phyloP scores from a whole-genome alignment of 208 protist genomes.

The Tetramitus jugosus region DNA sequence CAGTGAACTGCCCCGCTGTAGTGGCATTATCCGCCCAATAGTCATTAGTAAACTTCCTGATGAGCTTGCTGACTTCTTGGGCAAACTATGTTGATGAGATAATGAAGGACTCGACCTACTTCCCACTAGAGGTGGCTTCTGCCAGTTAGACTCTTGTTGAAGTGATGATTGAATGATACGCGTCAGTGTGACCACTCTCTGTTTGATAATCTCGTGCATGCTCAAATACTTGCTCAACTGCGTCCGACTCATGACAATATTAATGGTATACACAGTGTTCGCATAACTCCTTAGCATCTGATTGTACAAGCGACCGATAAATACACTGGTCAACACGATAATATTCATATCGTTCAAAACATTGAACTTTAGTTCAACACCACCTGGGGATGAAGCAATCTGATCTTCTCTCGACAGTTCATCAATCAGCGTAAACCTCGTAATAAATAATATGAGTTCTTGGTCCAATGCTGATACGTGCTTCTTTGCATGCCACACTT shows the following conservation, averaged over 20 bases:
- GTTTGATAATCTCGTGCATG: neutral
- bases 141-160: neutral
- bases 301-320: neutral
- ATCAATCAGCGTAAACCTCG: constrained; percentile 2
- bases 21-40: neutral
- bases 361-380: constrained; percentile 20
- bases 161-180: neutral
- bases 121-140: too few species aligned
- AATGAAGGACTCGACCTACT: too few species aligned
- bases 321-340: neutral
- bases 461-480: neutral
- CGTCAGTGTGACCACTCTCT: neutral
- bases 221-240: neutral
- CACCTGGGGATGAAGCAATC: neutral
- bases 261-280: too few species aligned
- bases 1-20: too few species aligned
- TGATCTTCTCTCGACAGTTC: neutral
- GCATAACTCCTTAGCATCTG: neutral
- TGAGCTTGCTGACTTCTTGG: too few species aligned
- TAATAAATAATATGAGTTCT: neutral
- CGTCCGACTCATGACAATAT: too few species aligned
- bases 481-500: neutral
- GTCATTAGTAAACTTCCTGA: too few species aligned
- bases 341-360: neutral
- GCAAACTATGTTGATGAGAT: too few species aligned